Conservation (phyloP, 2,329 filamentous ascomycete genomes). For the Westerdykella ornata region DNA sequence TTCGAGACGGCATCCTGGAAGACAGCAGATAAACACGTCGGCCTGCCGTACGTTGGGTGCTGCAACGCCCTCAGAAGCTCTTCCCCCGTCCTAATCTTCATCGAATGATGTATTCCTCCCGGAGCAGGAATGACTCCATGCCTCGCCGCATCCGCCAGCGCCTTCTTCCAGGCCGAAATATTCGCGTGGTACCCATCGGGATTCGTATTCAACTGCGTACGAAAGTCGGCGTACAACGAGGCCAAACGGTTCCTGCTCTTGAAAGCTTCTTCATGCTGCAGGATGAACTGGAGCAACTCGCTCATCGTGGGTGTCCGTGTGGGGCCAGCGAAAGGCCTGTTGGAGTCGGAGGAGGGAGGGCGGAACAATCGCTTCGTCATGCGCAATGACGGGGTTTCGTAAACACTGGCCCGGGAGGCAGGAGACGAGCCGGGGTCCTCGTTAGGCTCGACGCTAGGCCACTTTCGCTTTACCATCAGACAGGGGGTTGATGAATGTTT, state of each 20-base stretch:
- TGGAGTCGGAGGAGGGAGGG: not conserved
- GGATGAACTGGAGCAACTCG: conserved; percentile 59
- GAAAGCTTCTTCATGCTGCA: conserved; percentile 46
- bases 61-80: conserved; percentile 65
- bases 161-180: conserved; percentile 68
- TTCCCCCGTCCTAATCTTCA: conserved; percentile 51
- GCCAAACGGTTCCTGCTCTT: conserved; percentile 63
- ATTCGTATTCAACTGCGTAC: conserved; percentile 65
- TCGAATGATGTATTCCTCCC: conserved; percentile 39
- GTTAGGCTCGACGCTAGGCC: not conserved
- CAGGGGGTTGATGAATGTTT: too few relatives aligned
- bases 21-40: conserved; percentile 71
- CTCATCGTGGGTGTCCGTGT: conserved; percentile 45
- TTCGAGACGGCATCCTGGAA: conserved; percentile 66
- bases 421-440: not conserved
- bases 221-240: conserved; percentile 84
- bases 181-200: conserved; percentile 82
- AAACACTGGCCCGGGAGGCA: not conserved
- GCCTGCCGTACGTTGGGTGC: conserved; percentile 70
- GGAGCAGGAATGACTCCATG: conserved; percentile 52
- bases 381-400: not conserved
- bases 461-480: not conserved
- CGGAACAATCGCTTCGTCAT: not conserved
- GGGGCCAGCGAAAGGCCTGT: not conserved
- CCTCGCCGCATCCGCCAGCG: conserved; percentile 61